Evolutionary conservation across 1,284 basidiomycete genomes (phyloP), one percentile per base, ranked within the genome.

Genomic region (Cerrena zonata): DNA sequence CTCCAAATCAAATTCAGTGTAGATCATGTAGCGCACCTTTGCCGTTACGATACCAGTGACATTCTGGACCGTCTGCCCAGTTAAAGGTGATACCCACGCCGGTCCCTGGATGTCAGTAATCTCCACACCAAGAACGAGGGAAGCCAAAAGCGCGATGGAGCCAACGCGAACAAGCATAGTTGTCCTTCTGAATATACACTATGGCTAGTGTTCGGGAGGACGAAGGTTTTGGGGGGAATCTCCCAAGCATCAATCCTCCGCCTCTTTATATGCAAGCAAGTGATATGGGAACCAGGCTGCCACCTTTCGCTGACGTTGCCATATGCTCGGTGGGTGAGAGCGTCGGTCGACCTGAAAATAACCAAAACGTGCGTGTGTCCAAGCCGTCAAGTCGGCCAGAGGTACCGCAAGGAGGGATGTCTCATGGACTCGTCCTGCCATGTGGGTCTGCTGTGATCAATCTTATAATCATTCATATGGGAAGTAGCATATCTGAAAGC

Each of bases 41-140:
- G 58, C 62, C 11, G 77, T 77, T 0, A 82, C 79, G 3, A 77
- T 55, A 13, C 77, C 80, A 24, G 72, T 75, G 19, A 82, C 64
- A 60, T 75, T 74, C 15, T 65, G 57, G n/a, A 84, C 75, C 12
- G 63, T 68, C 56, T 80, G 68, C 0, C 77, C 76, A 30, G 53
- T 61, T 25, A 76, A 65, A 36, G 80, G 75, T 15, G 78, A 80
- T 49, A 65, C 61, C 56, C 72, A 83, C 2, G 74, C 63, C 19
- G 63, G 54, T 11, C 81, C 81, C 64, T 83, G 78, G 30, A 81
- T 78, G 39, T 79, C 77, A 23, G 76, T 66, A 23, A 80, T 66
- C 42, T 26, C 54, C 26, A 58, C 56, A 3, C 56, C 56, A 22
- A 46, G 34, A 12, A 34, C 12, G 30, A 27, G 25, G 13, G 42